These are phyloP conservation scores for Acarospora socialis DNA, from an alignment of 2,329 filamentous ascomycete genomes.

Conservation along the genomic window DNA sequence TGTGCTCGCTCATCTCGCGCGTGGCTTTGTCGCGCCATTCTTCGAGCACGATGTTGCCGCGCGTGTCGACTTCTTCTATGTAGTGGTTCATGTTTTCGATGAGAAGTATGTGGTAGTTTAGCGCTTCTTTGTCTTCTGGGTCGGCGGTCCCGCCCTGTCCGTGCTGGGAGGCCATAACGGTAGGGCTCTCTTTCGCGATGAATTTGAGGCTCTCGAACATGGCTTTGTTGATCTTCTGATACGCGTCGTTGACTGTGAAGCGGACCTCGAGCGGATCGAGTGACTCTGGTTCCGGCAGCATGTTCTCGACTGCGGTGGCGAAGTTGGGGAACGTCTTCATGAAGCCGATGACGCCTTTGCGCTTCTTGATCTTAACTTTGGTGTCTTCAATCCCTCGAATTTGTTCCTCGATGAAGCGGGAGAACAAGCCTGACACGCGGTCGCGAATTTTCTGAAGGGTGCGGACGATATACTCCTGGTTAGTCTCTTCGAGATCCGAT, in stretches of 20 bases:
- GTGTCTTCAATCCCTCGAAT: conserved; percentile 93
- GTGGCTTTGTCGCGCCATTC: conserved; percentile 70
- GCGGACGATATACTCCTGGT: conserved; percentile 78
- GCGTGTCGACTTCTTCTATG: conserved; percentile 72
- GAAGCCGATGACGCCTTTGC: conserved; percentile 90
- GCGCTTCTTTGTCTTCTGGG: conserved; percentile 83
- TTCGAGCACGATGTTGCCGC: conserved; percentile 59
- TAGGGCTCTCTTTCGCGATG: conserved; percentile 61
- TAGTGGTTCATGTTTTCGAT: conserved; percentile 99
- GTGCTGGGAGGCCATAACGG: conserved; percentile 38
- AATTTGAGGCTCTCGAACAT: conserved; percentile 98
- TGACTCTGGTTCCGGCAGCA: conserved; percentile 42
- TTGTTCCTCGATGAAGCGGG: conserved; percentile 85
- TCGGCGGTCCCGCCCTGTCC: conserved; percentile 38
- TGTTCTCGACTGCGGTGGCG: conserved; percentile 67
- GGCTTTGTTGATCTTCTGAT: conserved; percentile 73
- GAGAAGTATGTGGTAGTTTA: conserved; percentile 92
- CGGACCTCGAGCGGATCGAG: conserved; percentile 54
- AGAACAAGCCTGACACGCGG: conserved; percentile 60
- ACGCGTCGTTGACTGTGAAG: conserved; percentile 69
- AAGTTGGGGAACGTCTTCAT: conserved; percentile 88
- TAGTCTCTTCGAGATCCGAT: conserved; percentile 68
- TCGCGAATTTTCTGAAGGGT: conserved; percentile 67
- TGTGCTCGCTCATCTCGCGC: conserved; percentile 70
- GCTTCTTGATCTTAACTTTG: conserved; percentile 97